Base-by-base conservation (phyloP, 2,329 filamentous ascomycete species). In the Amylocarpus encephaloides region DNA sequence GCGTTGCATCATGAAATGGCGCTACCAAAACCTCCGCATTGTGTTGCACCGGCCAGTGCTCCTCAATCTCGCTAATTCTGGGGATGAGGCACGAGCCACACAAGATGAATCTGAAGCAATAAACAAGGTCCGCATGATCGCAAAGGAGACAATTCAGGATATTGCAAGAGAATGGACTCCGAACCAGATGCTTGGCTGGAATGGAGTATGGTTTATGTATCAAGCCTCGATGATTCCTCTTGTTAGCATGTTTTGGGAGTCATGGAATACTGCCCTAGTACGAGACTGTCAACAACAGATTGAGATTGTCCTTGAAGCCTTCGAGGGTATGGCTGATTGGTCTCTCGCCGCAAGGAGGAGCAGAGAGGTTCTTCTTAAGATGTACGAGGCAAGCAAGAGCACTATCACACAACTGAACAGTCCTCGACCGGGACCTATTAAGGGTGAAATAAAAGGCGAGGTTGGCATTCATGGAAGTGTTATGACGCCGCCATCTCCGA, bases 121-220 rank as follows among this genome's bases (percentile, higher is more conserved):
- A 32, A 77, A 81, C 52, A 80, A 79, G 29, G 90, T 86, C 65
- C 77, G 85, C 15, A 76, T 81, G 46, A 75, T 89, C 1, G 85
- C 86, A 7, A 80, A 79, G 54, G 77, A 82, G 55, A 83, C 83
- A 0, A 87, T 91, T 55, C 77, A 83, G 51, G 85, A 89, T 52
- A 88, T 91, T 54, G 76, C 81, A 10, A 72, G 74, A 18, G 84
- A 86, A 55, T 88, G 85, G 70, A 78, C 79, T 41, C 78, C 81
- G 41, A 86, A 88, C 63, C 80, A 89, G 62, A 86, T 91, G 70
- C 81, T 80, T 0, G 86, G 86, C 7, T 91, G 86, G 86, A 88
- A 88, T 64, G 86, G 83, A 0, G 85, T 87, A 2, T 90, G 86
- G 85, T 85, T 89, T 67, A 77, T 88, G 52, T 91, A 88, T 68